These are phyloP conservation scores for Boletus rex-veris DNA, from an alignment of 768 basidiomycete genomes.

Conservation along the genomic window DNA sequence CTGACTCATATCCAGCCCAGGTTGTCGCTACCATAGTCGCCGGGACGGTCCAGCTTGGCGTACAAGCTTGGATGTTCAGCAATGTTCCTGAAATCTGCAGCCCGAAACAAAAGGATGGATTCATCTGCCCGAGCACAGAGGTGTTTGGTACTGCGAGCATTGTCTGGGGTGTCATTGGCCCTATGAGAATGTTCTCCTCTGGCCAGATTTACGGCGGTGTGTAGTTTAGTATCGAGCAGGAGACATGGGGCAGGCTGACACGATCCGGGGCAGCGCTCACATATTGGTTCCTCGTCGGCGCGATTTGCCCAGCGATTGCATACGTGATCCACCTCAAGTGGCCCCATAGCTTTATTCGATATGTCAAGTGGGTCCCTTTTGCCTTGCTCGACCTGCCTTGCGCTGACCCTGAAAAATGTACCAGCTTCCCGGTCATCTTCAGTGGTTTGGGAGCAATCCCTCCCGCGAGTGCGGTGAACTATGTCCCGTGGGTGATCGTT, in stretches of 20 bases:
- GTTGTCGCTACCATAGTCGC: slow-evolving; percentile 59
- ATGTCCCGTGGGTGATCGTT: slow-evolving; percentile 61
- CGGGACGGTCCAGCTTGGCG: slow-evolving; percentile 63
- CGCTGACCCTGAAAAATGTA: not conserved
- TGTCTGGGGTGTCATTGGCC: slow-evolving; percentile 83
- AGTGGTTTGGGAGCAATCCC: slow-evolving; percentile 59
- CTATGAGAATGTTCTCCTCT: slow-evolving; percentile 61
- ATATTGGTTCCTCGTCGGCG: slow-evolving; percentile 79
- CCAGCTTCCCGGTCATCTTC: slow-evolving; percentile 48
- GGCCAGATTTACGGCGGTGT: slow-evolving; percentile 58
- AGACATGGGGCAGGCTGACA: not conserved
- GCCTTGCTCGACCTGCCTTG: not conserved
- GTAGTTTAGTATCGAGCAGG: not conserved
- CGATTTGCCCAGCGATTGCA: slow-evolving; percentile 52
- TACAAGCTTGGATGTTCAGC: slow-evolving; percentile 59
- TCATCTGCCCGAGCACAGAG: slow-evolving; percentile 66
- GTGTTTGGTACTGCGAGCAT: slow-evolving; percentile 80
- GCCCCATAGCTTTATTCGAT: slow-evolving; percentile 59
- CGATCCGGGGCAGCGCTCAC: slow-evolving; percentile 36
- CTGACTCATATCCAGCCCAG: slow-evolving; percentile 35
- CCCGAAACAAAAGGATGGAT: slow-evolving; percentile 40
- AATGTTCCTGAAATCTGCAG: slow-evolving; percentile 37
- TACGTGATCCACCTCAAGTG: slow-evolving; percentile 56
- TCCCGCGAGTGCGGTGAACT: slow-evolving; percentile 64
- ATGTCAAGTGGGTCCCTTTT: slow-evolving; percentile 51